Evolutionary conservation across 805 yeast genomes (phyloP), one percentile per base, ranked within the genome.

Genomic region (Candida ipomoeae): DNA sequence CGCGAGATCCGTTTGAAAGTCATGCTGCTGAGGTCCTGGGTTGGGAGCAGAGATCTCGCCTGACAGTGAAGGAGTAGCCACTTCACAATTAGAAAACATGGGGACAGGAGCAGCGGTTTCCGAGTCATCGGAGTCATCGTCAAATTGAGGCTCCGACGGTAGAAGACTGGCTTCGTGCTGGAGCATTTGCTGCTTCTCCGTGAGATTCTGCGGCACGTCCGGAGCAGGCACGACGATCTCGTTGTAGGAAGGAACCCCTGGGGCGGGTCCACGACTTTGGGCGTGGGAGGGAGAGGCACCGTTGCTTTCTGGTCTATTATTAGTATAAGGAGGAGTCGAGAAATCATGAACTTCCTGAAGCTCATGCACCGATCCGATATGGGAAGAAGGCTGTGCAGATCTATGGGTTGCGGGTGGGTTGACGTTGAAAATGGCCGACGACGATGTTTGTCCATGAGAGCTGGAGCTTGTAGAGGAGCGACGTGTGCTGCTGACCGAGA

Each of bases 111-210:
- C 21, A 5, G n/a, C 60, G 18, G 44, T 45, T 8, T 61, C 64
- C 14, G 55, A 55, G 6, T 57, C 59, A 20, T 58, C 65, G 7
- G 62, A 53, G 17, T 44, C 46, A 32, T 61, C 62, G 23, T 59
- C 60, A 17, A 61, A 51, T 1, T 65, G 67, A 1, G 77, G 77
- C 32, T 67, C 85, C 2, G 89, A 83, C 0, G 92, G 91, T 20
- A 84, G 59, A 39, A 85, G 67, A 5, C 85, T 77, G 42, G 77
- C 75, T 61, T 85, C 91, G 44, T 74, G 74, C 3, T 73, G 65
- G 50, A 74, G 68, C 57, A 84, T 63, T 14, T 75, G 59, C 53
- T 84, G 85, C 62, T 86, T 85, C 52, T 85, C 92, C 0, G 82
- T 62, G 34, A 77, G 44, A n/a, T 29, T 34, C 37, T 60, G 57